Evolutionary conservation across 176 grass and related monocot species (phyloP).

Genomic region (Rhynchospora tenuis): DNA sequence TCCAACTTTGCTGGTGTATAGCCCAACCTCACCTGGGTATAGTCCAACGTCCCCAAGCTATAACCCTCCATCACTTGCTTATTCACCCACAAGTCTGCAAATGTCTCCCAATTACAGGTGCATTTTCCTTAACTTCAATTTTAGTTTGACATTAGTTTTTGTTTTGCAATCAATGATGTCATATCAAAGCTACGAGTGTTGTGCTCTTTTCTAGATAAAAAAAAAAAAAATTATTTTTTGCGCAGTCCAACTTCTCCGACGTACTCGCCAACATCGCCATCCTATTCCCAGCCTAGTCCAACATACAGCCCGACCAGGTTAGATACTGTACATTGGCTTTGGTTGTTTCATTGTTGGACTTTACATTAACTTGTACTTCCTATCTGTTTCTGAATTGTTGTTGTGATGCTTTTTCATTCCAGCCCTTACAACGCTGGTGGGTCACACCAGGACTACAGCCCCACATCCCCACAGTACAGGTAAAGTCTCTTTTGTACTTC

Average conservation of each 20-base stretch:
- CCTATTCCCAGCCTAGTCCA: slow-evolving; percentile 68
- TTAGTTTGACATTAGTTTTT: background rate
- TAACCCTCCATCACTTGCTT: slow-evolving; percentile 24
- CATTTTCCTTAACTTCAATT: background rate
- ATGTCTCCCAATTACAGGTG: slow-evolving; percentile 24
- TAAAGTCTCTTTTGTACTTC: slow-evolving; percentile 1
- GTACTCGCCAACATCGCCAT: slow-evolving; percentile 89
- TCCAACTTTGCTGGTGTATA: slow-evolving; percentile 13
- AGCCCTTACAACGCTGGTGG: slow-evolving; percentile 67
- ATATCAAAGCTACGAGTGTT: background rate
- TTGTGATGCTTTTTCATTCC: background rate
- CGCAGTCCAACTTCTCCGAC: slow-evolving; percentile 69
- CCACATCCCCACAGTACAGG: slow-evolving; percentile 92
- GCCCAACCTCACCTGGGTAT: slow-evolving; percentile 20
- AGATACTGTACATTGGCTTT: background rate
- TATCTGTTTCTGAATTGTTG: background rate
- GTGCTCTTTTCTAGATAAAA: background rate
- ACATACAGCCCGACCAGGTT: slow-evolving; percentile 90
- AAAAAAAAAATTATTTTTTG: slow-evolving; percentile 6
- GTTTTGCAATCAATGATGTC: background rate
- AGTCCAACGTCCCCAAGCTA: slow-evolving; percentile 12
- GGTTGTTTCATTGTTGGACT: background rate
- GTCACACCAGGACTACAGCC: slow-evolving; percentile 74
- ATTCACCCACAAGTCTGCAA: slow-evolving; percentile 6
- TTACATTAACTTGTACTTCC: background rate